These are phyloP conservation scores for Penicillium lagena DNA, from an alignment of 495 filamentous ascomycete genomes.

Conservation along the genomic window DNA sequence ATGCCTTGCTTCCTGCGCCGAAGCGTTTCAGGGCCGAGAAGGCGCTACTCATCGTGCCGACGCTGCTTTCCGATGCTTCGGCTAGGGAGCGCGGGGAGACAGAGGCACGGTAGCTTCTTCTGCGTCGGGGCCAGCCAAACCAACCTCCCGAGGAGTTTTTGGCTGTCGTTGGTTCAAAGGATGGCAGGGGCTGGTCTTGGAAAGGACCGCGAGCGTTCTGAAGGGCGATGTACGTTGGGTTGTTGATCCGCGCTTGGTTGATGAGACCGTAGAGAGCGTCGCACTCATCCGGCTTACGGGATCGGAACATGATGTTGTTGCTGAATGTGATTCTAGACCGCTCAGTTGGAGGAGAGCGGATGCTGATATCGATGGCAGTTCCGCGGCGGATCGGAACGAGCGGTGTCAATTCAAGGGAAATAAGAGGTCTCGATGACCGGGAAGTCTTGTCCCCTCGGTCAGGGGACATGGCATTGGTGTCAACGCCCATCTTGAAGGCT, in stretches of 20 bases:
- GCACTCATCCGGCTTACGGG: constrained; percentile 68
- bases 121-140: constrained; percentile 43
- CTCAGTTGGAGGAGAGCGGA: constrained; percentile 70
- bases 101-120: constrained; percentile 54
- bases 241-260: constrained; percentile 76
- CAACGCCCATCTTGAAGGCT: constrained; percentile 60
- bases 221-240: constrained; percentile 80
- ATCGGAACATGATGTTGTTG: constrained; percentile 84
- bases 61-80: constrained; percentile 52
- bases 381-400: constrained; percentile 81
- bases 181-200: constrained; percentile 19
- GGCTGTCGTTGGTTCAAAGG: constrained; percentile 18
- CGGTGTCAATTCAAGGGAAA: constrained; percentile 81
- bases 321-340: constrained; percentile 65
- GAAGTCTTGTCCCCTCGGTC: constrained; percentile 13
- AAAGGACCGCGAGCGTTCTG: constrained; percentile 57
- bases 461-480: constrained; percentile 10
- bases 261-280: constrained; percentile 75
- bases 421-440: constrained; percentile 50
- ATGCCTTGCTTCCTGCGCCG: constrained; percentile 53
- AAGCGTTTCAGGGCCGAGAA: constrained; percentile 74
- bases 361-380: constrained; percentile 88
- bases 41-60: constrained; percentile 53
- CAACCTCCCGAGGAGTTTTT: constrained; percentile 26
- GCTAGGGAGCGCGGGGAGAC: constrained; percentile 44